A percentile compares a stretch with the other conserved stretches of the same genome.
phyloP scores from a whole-genome alignment of 2,329 filamentous ascomycete genomes.

The Neobulgaria alba region DNA sequence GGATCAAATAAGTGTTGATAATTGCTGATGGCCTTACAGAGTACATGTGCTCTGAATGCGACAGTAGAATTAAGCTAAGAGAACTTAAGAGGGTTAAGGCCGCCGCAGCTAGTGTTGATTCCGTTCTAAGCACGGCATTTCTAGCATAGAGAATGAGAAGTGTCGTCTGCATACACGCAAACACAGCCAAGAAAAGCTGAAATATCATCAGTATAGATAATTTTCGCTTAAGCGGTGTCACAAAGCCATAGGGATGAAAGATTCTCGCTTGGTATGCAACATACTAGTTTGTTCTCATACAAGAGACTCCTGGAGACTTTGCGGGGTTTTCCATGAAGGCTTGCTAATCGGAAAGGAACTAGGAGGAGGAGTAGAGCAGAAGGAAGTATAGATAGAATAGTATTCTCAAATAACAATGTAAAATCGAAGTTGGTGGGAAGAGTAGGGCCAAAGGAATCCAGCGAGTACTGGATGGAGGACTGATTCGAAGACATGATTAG shows the following conservation, averaged over 20 bases:
- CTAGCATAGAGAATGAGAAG: slow-evolving; percentile 12
- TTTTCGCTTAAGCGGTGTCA: no score
- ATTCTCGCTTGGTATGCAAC: neutral
- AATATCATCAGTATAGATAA: neutral
- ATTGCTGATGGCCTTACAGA: slow-evolving; percentile 20
- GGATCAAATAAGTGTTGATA: slow-evolving; percentile 20
- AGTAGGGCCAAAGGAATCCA: neutral
- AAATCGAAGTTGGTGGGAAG: slow-evolving; percentile 21
- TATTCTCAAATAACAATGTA: slow-evolving; percentile 20
- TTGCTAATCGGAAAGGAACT: slow-evolving; percentile 13
- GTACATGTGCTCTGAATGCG: slow-evolving; percentile 19
- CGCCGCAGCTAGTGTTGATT: neutral
- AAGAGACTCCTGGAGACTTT: neutral
- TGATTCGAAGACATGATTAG: neutral
- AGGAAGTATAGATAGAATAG: slow-evolving; percentile 17
- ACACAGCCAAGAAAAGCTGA: slow-evolving; percentile 25
- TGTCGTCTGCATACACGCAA: slow-evolving; percentile 15
- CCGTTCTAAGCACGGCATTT: neutral
- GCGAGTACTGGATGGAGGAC: neutral
- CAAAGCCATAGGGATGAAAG: no score
- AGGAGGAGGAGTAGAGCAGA: slow-evolving; percentile 14
- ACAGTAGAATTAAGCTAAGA: slow-evolving; percentile 16
- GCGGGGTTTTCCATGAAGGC: neutral
- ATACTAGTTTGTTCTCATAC: slow-evolving; percentile 17
- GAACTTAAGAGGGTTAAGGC: slow-evolving; percentile 14